These are phyloP conservation scores for Meira nashicola DNA, from an alignment of 1,284 basidiomycete genomes.

Conservation along the genomic window DNA sequence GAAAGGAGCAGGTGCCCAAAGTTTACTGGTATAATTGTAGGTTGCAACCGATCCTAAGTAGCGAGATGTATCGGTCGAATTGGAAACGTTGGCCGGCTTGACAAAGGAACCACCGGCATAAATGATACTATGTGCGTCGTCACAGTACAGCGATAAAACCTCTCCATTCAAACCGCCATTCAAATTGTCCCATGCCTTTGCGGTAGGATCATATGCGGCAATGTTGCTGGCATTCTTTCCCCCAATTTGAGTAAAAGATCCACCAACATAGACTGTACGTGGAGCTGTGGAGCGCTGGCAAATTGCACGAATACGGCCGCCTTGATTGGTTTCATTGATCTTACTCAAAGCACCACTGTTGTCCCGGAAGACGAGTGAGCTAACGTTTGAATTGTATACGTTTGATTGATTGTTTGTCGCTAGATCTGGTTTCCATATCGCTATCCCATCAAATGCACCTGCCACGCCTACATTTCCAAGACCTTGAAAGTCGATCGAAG, in stretches of 20 bases:
- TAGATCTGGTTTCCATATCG: constrained; percentile 34
- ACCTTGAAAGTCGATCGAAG: constrained; percentile 44
- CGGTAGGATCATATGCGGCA: constrained; percentile 32
- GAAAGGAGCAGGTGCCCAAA: constrained; percentile 76
- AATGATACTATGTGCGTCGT: constrained; percentile 65
- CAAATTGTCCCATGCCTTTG: constrained; percentile 23
- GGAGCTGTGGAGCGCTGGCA: constrained; percentile 32
- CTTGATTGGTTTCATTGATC: constrained; percentile 44
- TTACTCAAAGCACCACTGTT: constrained; percentile 40
- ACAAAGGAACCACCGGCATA: constrained; percentile 80
- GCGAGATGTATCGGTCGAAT: constrained; percentile 34
- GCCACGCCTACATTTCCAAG: constrained; percentile 43
- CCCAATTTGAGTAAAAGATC: constrained; percentile 48
- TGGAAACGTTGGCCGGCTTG: constrained; percentile 42
- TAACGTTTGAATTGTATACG: constrained; percentile 30
- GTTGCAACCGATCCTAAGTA: constrained; percentile 67
- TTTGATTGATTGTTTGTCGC: constrained; percentile 26
- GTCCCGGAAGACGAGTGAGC: constrained; percentile 41
- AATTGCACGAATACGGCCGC: constrained; percentile 49
- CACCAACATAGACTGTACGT: constrained; percentile 46
- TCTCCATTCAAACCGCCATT: constrained; percentile 59
- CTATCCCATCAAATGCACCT: constrained; percentile 40
- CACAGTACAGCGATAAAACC: constrained; percentile 76
- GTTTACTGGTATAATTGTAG: constrained; percentile 65
- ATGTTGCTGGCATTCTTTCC: constrained; percentile 37